These are phyloP conservation scores for Pythium sukuiense DNA, from an alignment of 352 stramenopile genomes.

Conservation along the genomic window DNA sequence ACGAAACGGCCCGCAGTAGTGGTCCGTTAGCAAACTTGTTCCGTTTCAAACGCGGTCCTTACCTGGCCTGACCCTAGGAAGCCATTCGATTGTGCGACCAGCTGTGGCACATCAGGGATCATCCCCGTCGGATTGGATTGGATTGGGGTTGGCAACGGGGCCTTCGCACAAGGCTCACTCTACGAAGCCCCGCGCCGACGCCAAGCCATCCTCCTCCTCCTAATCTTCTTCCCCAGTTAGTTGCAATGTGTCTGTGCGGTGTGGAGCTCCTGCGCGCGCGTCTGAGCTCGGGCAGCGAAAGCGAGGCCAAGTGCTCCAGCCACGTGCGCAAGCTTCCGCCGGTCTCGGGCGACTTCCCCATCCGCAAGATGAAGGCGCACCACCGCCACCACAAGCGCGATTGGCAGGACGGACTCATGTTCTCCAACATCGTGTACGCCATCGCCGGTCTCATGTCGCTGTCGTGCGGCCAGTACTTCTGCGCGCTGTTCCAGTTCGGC, in stretches of 20 bases:
- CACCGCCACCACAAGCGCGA: constrained; percentile 47
- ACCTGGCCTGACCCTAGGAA: constrained; percentile 7
- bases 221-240: neutral
- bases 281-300: constrained; percentile 20
- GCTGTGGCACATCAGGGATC: constrained; percentile 1
- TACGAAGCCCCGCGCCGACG: neutral
- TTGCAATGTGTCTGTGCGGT: constrained; percentile 40
- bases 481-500: constrained; percentile 64
- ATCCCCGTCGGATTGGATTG: constrained; percentile 2
- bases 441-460: constrained; percentile 69
- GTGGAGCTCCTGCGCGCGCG: constrained; percentile 26
- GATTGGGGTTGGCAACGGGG: too few species aligned
- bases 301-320: constrained; percentile 19
- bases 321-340: constrained; percentile 39
- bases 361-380: constrained; percentile 39
- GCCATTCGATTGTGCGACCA: constrained; percentile 22
- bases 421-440: constrained; percentile 80
- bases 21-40: constrained; percentile 2
- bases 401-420: constrained; percentile 79
- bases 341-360: constrained; percentile 25
- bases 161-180: too few species aligned
- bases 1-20: neutral
- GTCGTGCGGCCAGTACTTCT: constrained; percentile 73
- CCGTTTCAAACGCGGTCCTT: neutral
- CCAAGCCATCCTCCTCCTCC: constrained; percentile 11